A percentile compares a stretch with the other conserved stretches of the same genome.
These are phyloP conservation scores for Colletotrichum cordylinicola DNA, from an alignment of 2,329 filamentous ascomycete species.

Conservation along the genomic window DNA sequence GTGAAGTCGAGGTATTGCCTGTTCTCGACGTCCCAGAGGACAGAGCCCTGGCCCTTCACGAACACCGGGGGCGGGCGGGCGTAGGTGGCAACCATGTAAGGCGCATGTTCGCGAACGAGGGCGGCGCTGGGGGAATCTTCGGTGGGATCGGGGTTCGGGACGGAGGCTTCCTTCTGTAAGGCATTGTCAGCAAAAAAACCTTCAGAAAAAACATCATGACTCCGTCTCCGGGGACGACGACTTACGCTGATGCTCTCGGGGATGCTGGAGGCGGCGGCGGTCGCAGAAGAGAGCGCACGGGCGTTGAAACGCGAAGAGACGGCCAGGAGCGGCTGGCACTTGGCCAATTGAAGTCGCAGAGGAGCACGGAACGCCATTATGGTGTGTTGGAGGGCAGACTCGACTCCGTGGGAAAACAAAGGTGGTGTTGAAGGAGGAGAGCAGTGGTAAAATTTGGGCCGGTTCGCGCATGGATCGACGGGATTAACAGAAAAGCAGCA, in stretches of 20 bases:
- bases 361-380: slow-evolving; percentile 46
- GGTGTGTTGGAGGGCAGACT: background rate
- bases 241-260: slow-evolving; percentile 40
- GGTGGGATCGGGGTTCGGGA: slow-evolving; percentile 75
- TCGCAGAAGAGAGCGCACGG: slow-evolving; percentile 38
- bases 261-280: slow-evolving; percentile 39
- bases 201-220: background rate
- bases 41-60: slow-evolving; percentile 83
- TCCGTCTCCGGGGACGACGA: background rate
- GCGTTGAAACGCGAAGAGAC: slow-evolving; percentile 31
- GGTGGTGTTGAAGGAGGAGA: slow-evolving; percentile 2
- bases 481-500: background rate
- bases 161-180: slow-evolving; percentile 34
- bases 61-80: slow-evolving; percentile 90
- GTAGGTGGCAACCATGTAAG: slow-evolving; percentile 97
- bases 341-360: slow-evolving; percentile 42
- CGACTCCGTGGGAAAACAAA: background rate
- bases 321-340: slow-evolving; percentile 24
- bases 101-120: slow-evolving; percentile 76
- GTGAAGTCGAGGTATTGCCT: slow-evolving; percentile 93
- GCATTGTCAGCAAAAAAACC: background rate
- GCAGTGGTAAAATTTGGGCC: slow-evolving; percentile 9
- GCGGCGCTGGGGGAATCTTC: slow-evolving; percentile 76
- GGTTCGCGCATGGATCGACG: slow-evolving; percentile 6
- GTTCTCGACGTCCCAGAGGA: slow-evolving; percentile 90